Evolutionary conservation across 1,284 basidiomycete species (phyloP).

Genomic region (Ganoderma leucocontextum): DNA sequence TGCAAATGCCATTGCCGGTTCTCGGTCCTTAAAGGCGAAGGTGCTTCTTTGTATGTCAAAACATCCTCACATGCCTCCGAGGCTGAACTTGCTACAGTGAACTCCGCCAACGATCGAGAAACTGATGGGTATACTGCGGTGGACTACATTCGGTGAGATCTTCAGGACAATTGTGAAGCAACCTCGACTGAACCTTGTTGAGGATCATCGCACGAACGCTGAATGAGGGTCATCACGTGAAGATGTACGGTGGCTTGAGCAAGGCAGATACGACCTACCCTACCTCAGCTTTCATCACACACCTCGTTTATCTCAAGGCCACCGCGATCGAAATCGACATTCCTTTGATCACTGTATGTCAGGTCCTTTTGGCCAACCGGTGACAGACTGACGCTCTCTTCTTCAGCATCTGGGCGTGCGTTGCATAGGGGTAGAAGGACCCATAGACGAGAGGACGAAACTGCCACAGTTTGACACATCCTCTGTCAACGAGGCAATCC

Average conservation of each 20-base stretch:
- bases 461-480: conserved; percentile 59
- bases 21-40: conserved; percentile 78
- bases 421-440: conserved; percentile 55
- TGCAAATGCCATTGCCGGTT: conserved; percentile 81
- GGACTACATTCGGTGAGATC: conserved; percentile 79
- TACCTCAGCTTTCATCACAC: conserved; percentile 81
- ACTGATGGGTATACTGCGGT: conserved; percentile 85
- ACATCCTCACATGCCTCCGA: not conserved
- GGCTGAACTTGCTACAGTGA: conserved; percentile 63
- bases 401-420: conserved; percentile 66
- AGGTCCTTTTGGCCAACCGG: not conserved
- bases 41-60: conserved; percentile 77
- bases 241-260: conserved; percentile 59
- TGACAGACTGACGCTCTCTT: not conserved
- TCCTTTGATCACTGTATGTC: conserved; percentile 65
- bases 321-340: conserved; percentile 71
- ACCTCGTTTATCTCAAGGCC: conserved; percentile 81
- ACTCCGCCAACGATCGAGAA: conserved; percentile 90
- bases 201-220: conserved; percentile 79
- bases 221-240: conserved; percentile 65
- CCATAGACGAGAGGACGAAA: conserved; percentile 34
- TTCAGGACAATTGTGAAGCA: conserved; percentile 1
- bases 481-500: conserved; percentile 57
- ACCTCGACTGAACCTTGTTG: conserved; percentile 5
- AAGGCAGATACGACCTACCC: conserved; percentile 70